These are phyloP conservation scores for Tolypocladium paradoxum DNA, from an alignment of 2,329 filamentous ascomycete genomes.

Conservation along the genomic window DNA sequence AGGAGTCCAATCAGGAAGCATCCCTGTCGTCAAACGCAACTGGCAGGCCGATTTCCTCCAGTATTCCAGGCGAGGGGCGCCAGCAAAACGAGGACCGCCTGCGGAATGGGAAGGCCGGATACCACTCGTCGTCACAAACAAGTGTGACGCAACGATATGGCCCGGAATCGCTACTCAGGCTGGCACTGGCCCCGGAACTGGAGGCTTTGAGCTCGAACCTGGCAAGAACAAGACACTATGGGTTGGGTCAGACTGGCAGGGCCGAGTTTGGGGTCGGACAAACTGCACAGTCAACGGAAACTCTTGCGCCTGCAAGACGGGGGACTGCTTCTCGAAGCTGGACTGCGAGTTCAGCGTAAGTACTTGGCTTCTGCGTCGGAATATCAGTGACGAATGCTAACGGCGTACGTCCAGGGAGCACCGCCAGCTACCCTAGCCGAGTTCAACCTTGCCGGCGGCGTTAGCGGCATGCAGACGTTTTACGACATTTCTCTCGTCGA, in stretches of 20 bases:
- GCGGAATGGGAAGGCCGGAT: slow-evolving; percentile 27
- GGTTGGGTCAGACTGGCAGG: slow-evolving; percentile 67
- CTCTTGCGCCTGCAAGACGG: slow-evolving; percentile 60
- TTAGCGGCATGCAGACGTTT: slow-evolving; percentile 53
- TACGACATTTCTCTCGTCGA: slow-evolving; percentile 82
- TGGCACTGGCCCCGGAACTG: slow-evolving; percentile 54
- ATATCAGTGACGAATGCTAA: not conserved
- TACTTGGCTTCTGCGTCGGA: not conserved
- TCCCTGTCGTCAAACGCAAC: slow-evolving; percentile 7
- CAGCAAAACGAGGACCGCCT: slow-evolving; percentile 19
- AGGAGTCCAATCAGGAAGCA: slow-evolving; percentile 5
- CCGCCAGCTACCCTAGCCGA: slow-evolving; percentile 70
- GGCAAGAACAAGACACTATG: slow-evolving; percentile 49
- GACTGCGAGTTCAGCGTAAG: slow-evolving; percentile 60
- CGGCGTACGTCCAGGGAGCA: slow-evolving; percentile 40
- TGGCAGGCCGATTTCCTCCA: slow-evolving; percentile 17
- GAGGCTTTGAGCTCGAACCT: slow-evolving; percentile 56
- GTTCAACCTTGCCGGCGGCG: slow-evolving; percentile 62
- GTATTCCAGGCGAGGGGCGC: slow-evolving; percentile 12
- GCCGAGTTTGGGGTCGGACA: slow-evolving; percentile 71
- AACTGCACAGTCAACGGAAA: slow-evolving; percentile 67
- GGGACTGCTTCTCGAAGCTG: slow-evolving; percentile 63
- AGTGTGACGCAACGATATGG: slow-evolving; percentile 61
- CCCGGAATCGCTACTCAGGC: slow-evolving; percentile 65
- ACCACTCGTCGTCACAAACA: slow-evolving; percentile 60